Evolutionary conservation across 176 grass and related monocot species (phyloP).

Genomic region (Elymus sibiricus): DNA sequence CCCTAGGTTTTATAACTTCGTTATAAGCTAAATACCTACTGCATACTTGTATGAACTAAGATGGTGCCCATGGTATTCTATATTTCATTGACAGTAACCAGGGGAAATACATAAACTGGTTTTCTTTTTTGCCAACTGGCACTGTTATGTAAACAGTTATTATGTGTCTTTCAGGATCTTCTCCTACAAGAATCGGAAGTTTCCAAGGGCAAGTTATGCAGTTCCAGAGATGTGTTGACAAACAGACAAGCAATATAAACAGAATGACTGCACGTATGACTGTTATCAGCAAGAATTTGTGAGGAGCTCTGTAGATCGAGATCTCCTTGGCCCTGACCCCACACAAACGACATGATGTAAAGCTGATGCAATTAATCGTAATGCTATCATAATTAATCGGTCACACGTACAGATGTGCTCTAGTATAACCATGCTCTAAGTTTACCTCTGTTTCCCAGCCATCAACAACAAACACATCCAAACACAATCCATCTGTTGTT

Average conservation of each 20-base stretch:
- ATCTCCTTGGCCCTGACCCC: neutral
- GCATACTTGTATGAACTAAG: neutral
- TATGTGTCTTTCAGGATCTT: neutral
- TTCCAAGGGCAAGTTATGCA: neutral
- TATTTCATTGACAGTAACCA: neutral
- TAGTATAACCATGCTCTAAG: neutral
- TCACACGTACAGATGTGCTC: neutral
- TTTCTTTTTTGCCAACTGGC: neutral
- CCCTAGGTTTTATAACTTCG: neutral
- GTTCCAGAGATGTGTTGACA: neutral
- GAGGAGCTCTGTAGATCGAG: neutral
- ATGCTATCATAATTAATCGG: neutral
- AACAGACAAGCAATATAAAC: neutral
- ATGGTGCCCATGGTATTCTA: neutral
- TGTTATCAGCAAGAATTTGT: neutral
- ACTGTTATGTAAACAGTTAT: neutral
- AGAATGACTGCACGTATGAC: neutral
- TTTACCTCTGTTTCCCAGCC: constrained; percentile 82
- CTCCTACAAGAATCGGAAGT: neutral
- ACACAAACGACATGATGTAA: neutral
- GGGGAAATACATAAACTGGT: neutral
- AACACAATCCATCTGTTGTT: constrained; percentile 85
- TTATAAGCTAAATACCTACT: constrained; percentile 13
- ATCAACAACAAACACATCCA: constrained; percentile 96
- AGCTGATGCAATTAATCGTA: neutral